These are phyloP conservation scores for Colletotrichum sp. DNA, from an alignment of 2,329 filamentous ascomycete species.

Conservation along the genomic window DNA sequence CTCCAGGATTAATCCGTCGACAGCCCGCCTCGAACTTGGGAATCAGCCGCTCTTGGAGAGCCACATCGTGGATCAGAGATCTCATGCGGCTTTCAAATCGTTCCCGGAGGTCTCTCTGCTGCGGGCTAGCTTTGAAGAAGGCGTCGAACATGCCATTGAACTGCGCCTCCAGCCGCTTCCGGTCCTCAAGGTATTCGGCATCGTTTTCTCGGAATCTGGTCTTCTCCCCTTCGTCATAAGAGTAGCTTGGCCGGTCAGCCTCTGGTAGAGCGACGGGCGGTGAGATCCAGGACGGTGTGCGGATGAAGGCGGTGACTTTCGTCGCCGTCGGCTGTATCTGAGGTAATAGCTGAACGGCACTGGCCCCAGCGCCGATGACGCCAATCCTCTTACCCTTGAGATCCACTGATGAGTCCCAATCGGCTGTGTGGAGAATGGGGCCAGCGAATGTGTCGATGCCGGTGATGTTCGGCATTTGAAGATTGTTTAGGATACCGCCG, in stretches of 20 bases:
- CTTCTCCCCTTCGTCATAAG: not conserved
- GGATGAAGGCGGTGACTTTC: not conserved
- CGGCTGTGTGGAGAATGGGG: not conserved
- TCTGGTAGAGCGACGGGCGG: not conserved
- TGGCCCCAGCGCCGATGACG: not conserved
- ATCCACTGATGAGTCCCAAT: not conserved
- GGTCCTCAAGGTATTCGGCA: not conserved
- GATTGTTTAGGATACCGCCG: not conserved
- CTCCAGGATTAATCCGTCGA: not conserved
- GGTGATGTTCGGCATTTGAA: not conserved
- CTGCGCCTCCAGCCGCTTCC: not conserved
- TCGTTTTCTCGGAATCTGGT: not conserved
- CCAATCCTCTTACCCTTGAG: not conserved
- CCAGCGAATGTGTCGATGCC: not conserved
- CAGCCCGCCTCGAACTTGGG: not conserved
- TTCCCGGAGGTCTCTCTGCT: not conserved
- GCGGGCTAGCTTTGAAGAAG: not conserved
- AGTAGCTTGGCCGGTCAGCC: not conserved
- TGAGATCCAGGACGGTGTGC: not conserved
- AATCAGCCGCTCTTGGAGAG: not conserved
- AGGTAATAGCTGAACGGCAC: not conserved
- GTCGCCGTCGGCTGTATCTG: not conserved
- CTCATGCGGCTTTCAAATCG: not conserved
- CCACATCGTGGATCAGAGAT: not conserved
- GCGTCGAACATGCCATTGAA: not conserved